Evolutionary conservation across 257 asterid species (phyloP).

Genomic region (Striga asiatica): DNA sequence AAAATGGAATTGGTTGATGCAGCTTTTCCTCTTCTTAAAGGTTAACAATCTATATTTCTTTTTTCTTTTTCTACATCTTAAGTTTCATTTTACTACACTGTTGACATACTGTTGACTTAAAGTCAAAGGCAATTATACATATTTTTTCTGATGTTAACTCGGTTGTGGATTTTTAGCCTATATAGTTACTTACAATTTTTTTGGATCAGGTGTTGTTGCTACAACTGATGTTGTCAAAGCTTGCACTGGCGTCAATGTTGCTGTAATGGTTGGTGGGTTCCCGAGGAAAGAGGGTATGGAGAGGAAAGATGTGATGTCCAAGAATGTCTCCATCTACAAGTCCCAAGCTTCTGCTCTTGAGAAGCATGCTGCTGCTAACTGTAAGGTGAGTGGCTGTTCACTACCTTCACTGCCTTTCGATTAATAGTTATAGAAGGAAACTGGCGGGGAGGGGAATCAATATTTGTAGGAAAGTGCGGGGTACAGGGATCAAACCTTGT

Average conservation of each 20-base stretch:
- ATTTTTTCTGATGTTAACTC: conserved; percentile 6
- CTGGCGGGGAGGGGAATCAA: no score
- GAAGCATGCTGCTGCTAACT: conserved; percentile 79
- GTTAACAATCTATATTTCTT: conserved; percentile 23
- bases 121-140: not conserved
- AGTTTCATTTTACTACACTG: not conserved
- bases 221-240: conserved; percentile 84
- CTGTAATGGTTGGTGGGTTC: conserved; percentile 97
- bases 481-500: no score
- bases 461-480: no score
- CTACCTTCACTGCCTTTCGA: not conserved
- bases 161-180: no score
- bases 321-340: conserved; percentile 90
- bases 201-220: conserved; percentile 74
- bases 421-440: no score
- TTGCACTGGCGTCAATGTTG: conserved; percentile 75
- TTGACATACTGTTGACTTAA: not conserved
- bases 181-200: no score
- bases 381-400: conserved; percentile 48
- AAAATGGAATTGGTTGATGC: conserved; percentile 92
- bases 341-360: conserved; percentile 94
- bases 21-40: conserved; percentile 88
- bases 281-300: conserved; percentile 99
- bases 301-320: conserved; percentile 92
- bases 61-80: not conserved